phyloP scores from a whole-genome alignment of 2,329 filamentous ascomycete species.

The Paecilomyces fulvus region DNA sequence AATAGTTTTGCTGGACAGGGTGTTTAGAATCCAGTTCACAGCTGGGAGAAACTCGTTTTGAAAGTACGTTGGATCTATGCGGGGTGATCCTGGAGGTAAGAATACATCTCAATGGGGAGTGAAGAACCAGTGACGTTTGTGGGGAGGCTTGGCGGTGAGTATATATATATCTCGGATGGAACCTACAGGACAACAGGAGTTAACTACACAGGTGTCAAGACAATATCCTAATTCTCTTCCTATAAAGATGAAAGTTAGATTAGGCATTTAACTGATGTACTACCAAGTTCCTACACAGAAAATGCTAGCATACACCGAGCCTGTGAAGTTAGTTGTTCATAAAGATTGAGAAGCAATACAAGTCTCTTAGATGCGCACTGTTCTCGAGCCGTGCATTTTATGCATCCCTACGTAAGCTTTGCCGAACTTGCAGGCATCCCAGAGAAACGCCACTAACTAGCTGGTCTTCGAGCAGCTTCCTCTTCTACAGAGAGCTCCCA shows the following conservation, averaged over 20 bases:
- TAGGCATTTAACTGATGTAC: too few species aligned
- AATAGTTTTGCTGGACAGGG: background rate
- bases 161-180: background rate
- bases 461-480: background rate
- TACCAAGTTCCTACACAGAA: too few species aligned
- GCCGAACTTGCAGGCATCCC: too few species aligned
- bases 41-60: background rate
- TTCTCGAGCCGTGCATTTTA: background rate
- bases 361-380: too few species aligned
- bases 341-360: too few species aligned
- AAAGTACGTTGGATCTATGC: background rate
- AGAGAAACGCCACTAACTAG: background rate
- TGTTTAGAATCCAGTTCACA: background rate
- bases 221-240: too few species aligned
- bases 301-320: too few species aligned
- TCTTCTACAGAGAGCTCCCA: background rate
- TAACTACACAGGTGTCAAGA: too few species aligned
- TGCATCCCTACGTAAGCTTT: background rate
- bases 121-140: constrained; percentile 6
- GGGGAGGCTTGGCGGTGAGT: constrained; percentile 10
- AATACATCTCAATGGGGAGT: constrained; percentile 10
- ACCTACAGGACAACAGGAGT: too few species aligned
- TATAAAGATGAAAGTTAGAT: too few species aligned
- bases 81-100: constrained; percentile 4
- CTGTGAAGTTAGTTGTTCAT: too few species aligned